Evolutionary conservation across 2,329 filamentous ascomycete genomes (phyloP), one percentile per base, ranked within the genome.

Genomic region (Trichoderma simmonsii): DNA sequence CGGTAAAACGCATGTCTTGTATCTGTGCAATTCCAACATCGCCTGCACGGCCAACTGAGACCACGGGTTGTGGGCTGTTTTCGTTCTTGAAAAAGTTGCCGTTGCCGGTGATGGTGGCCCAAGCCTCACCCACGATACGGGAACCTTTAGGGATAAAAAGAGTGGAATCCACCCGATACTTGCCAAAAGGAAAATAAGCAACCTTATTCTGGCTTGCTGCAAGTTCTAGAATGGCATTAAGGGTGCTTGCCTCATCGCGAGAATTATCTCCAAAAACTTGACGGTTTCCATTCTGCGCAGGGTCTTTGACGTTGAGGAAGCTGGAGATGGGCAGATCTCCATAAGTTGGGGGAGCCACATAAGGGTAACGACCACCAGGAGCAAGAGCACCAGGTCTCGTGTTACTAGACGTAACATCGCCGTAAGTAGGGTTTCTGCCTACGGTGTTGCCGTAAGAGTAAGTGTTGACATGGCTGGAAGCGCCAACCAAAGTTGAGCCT

Each of bases 51-150:
- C 88, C 89, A 4, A 91, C 82, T 28, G 82, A 79, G 12, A 89
- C 78, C 24, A 90, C 80, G 1, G 86, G 81, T 57, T 80, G 79
- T 0, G 88, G 88, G 48, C 80, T 80, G 80, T 77, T 70, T 84
- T 79, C 68, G 76, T 81, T 77, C 86, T 90, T 60, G 80, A 82
- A 71, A 75, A 71, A 76, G 51, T 73, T 65, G 12, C 88, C 87
- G 4, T 78, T 79, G 3, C 81, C 87, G n/a, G 82, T 84, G 76
- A 86, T 85, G 4, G 82, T 82, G 11, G 87, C 83, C 82, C 86
- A 88, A 6, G 84, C 83, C 77, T 90, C 86, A 24, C 89, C 89
- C 11, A 88, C 81, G 30, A 90, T 84, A 3, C 82, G 82, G 5
- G 86, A 85, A 14, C 85, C 85, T 4, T 74, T 66, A 6, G 78